Evolutionary conservation across 257 asterid species (phyloP).

Genomic region (Solanum arcanum): DNA sequence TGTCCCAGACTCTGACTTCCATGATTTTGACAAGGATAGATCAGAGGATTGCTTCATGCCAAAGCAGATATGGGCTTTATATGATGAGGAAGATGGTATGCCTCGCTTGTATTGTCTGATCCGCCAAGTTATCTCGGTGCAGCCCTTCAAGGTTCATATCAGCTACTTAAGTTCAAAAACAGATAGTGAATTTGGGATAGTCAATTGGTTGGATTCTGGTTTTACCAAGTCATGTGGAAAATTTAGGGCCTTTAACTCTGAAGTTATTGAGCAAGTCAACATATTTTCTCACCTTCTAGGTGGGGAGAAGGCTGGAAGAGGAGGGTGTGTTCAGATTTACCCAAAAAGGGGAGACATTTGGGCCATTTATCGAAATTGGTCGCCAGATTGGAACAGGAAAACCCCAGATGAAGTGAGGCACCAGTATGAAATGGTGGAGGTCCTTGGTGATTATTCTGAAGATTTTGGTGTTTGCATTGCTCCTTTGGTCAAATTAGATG

Average conservation of each 20-base stretch:
- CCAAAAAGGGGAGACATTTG: slow-evolving; percentile 87
- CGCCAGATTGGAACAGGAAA: slow-evolving; percentile 69
- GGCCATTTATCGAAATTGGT: slow-evolving; percentile 94
- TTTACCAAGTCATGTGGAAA: slow-evolving; percentile 93
- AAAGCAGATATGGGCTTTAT: slow-evolving; percentile 94
- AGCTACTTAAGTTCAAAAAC: slow-evolving; percentile 86
- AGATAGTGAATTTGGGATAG: slow-evolving; percentile 79
- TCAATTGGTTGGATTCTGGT: slow-evolving; percentile 84
- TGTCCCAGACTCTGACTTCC: slow-evolving; percentile 97
- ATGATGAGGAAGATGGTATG: slow-evolving; percentile 99
- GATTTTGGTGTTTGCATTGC: slow-evolving; percentile 73
- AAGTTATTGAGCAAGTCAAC: slow-evolving; percentile 79
- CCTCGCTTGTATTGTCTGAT: slow-evolving; percentile 95
- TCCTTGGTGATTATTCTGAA: slow-evolving; percentile 78
- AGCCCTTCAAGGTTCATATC: slow-evolving; percentile 75
- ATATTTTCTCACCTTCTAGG: slow-evolving; percentile 85
- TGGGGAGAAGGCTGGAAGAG: slow-evolving; percentile 88
- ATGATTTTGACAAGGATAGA: slow-evolving; percentile 86
- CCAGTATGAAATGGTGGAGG: slow-evolving; percentile 95
- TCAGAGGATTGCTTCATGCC: slow-evolving; percentile 88
- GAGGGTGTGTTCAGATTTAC: slow-evolving; percentile 85
- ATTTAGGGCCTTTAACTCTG: slow-evolving; percentile 76
- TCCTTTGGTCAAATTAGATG: slow-evolving; percentile 59
- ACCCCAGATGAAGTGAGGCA: slow-evolving; percentile 86
- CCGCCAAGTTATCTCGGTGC: slow-evolving; percentile 70